Conservation (phyloP, 192 early-diverging fungal species). For the Paraglomus brasilianum region DNA sequence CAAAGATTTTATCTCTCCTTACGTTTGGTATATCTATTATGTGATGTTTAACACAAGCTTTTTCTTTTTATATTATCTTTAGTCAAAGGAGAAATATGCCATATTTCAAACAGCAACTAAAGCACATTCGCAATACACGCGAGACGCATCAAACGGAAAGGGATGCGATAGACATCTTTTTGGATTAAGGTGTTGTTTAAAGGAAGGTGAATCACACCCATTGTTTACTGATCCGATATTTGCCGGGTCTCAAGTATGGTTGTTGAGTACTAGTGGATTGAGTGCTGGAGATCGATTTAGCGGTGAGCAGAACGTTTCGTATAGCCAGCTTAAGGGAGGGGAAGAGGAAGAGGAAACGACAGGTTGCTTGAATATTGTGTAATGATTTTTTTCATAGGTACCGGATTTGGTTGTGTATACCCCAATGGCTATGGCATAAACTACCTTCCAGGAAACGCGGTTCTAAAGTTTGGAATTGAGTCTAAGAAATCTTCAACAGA, state of each 20-base stretch:
- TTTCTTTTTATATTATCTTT: conserved; percentile 20
- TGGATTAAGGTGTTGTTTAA: conserved; percentile 64
- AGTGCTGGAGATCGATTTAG: conserved; percentile 64
- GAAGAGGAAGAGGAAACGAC: too few species aligned
- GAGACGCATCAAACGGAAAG: conserved; percentile 68
- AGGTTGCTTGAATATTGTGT: too few species aligned
- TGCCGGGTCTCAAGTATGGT: conserved; percentile 64
- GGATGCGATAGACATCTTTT: conserved; percentile 85
- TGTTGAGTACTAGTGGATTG: conserved; percentile 75
- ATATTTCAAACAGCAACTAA: conserved; percentile 61
- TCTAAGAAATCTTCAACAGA: conserved; percentile 51
- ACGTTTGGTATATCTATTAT: too few species aligned
- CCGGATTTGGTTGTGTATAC: conserved; percentile 85
- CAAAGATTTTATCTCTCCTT: not conserved
- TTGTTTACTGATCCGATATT: conserved; percentile 70
- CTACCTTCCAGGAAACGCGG: conserved; percentile 66
- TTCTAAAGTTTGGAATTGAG: conserved; percentile 81
- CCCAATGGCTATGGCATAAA: conserved; percentile 87
- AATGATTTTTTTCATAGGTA: conserved; percentile 45
- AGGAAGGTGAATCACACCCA: conserved; percentile 39
- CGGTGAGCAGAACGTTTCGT: not conserved
- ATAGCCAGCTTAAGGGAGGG: not conserved
- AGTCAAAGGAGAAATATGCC: conserved; percentile 56
- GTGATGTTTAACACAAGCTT: not conserved
- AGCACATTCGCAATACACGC: conserved; percentile 67